Evolutionary conservation across 371 early-diverging fungal species (phyloP).

Genomic region (Umbelopsis sp.): DNA sequence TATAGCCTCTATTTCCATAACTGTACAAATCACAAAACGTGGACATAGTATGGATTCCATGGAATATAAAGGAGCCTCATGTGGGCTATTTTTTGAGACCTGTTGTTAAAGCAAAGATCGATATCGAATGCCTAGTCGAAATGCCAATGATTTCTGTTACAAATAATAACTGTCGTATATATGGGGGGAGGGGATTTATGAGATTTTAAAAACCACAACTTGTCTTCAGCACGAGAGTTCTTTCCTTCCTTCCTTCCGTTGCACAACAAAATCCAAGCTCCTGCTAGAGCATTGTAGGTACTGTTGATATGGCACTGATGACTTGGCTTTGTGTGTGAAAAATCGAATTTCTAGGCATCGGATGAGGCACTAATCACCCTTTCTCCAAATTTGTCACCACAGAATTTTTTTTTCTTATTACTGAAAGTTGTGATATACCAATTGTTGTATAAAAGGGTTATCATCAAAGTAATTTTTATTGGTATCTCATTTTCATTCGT

Average conservation of each 20-base stretch:
- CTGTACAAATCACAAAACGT: background rate
- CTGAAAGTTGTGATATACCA: background rate
- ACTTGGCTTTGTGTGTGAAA: no score
- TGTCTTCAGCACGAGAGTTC: background rate
- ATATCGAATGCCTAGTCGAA: conserved; percentile 8
- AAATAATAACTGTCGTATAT: background rate
- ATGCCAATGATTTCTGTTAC: conserved; percentile 1
- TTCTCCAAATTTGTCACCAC: background rate
- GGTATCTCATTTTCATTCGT: background rate
- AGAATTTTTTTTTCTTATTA: background rate
- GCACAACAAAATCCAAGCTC: background rate
- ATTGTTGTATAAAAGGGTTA: background rate
- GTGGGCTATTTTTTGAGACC: background rate
- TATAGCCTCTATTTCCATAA: background rate
- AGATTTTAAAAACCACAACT: background rate
- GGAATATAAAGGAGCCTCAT: background rate
- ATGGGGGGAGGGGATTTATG: background rate
- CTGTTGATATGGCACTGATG: background rate
- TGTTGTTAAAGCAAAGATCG: background rate
- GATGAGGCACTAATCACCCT: background rate
- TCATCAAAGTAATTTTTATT: background rate
- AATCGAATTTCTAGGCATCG: background rate
- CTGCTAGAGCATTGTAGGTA: background rate
- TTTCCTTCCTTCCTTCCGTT: background rate
- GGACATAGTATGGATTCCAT: background rate